Evolutionary conservation across 148 eudicot genomes (phyloP), one percentile per base, ranked within the genome.

Genomic region (Chenopodium formosanum): DNA sequence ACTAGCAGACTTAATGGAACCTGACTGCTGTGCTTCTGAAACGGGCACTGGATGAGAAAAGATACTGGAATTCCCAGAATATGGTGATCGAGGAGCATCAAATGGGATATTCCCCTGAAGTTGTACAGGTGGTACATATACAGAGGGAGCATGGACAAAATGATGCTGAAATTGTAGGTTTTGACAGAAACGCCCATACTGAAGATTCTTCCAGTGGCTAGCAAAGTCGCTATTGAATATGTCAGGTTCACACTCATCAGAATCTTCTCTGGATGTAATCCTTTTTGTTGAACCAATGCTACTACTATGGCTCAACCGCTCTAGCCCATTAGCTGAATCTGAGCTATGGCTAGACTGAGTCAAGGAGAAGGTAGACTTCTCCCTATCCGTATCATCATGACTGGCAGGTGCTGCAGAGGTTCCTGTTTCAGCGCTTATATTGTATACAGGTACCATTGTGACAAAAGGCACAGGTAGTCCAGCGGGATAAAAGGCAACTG

Each of bases 181-280:
- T 82, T 89, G 93, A 72, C 90, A 90, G 34, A 79, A 67, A 62
- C 93, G 90, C 50, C 89, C 93, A 78, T 89, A 88, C 82, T 87
- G 91, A 40, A 90, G 88, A 79, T 90, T 89, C 67, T 79, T 83
- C 88, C 86, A 86, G 81, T 90, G 91, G 88, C 90, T 89, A 73
- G 74, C 27, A 76, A 90, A 85, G 75, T 90, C 93, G 78, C 91
- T 79, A 56, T 78, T 89, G 78, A 90, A 85, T 73, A 90, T 89
- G 82, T 89, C 93, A 72, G 87, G 80, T 65, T 46, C 82, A 78
- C 44, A 71, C 74, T 84, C 88, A 68, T 65, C 87, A 81, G 89
- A 69, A 50, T 63, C 78, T 77, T 84, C 89, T 40, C 44, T 78
- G 63, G 82, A 44, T 29, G 60, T 9, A 52, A 47, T 80, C 53